These are phyloP conservation scores for Orbilia quercus DNA, from an alignment of 2,329 filamentous ascomycete species.

Conservation along the genomic window DNA sequence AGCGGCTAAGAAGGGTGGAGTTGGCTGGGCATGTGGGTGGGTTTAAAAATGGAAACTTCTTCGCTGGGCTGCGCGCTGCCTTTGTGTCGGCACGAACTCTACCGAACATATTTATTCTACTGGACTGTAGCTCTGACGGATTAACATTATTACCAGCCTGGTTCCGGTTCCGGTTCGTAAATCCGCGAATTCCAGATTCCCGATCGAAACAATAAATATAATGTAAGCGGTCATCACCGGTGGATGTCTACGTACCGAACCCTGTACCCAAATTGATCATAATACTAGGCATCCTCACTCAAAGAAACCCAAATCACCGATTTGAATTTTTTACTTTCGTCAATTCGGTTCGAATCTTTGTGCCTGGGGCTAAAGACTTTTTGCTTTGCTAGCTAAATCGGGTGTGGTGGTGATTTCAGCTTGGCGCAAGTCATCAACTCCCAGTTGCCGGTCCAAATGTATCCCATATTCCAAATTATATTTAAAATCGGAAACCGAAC, in stretches of 20 bases:
- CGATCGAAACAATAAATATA: too few relatives aligned
- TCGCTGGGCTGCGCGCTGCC: background rate
- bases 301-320: conserved; percentile 9
- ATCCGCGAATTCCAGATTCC: conserved; percentile 12
- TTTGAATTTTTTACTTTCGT: conserved; percentile 4
- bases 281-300: conserved; percentile 34
- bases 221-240: conserved; percentile 43
- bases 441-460: too few relatives aligned
- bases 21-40: conserved; percentile 1
- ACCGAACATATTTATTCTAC: conserved; percentile 24
- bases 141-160: conserved; percentile 20
- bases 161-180: conserved; percentile 6
- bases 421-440: conserved; percentile 55
- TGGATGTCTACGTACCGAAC: conserved; percentile 24
- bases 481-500: too few relatives aligned
- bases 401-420: conserved; percentile 34
- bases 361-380: conserved; percentile 17
- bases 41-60: conserved; percentile 50
- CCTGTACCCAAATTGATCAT: background rate
- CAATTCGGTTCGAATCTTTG: background rate
- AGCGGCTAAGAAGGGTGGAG: conserved; percentile 3
- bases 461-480: conserved; percentile 54
- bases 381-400: conserved; percentile 16
- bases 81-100: conserved; percentile 21
- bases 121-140: conserved; percentile 2